These are phyloP conservation scores for Isoetes taiwanensis DNA, from an alignment of 75 land plant genomes.

Conservation along the genomic window DNA sequence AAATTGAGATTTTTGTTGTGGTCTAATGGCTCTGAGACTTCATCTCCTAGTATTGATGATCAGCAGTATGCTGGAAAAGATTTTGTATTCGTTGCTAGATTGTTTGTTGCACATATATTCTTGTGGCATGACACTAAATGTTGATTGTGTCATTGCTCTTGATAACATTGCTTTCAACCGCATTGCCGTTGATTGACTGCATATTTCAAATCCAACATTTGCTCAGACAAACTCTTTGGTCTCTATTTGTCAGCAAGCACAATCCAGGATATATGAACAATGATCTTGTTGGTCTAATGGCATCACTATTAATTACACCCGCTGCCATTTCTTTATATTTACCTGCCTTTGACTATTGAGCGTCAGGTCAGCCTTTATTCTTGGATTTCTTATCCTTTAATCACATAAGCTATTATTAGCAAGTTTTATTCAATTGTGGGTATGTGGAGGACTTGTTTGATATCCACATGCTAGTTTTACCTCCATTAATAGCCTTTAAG, in stretches of 20 bases:
- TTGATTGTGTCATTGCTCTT: slow-evolving; percentile 98
- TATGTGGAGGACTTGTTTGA: no score
- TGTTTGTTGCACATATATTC: no score
- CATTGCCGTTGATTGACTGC: slow-evolving; percentile 96
- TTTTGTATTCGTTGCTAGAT: no score
- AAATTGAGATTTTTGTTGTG: no score
- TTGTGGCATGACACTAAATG: slow-evolving; percentile 93
- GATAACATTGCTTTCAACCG: slow-evolving; percentile 97
- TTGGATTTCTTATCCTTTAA: not conserved
- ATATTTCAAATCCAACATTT: slow-evolving; percentile 87
- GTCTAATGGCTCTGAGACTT: no score
- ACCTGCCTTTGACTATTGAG: slow-evolving; percentile 95
- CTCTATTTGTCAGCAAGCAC: slow-evolving; percentile 99
- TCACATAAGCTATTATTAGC: not conserved
- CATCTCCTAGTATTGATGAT: no score
- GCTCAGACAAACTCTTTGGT: slow-evolving; percentile 97
- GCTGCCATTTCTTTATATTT: slow-evolving; percentile 98
- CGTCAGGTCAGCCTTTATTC: slow-evolving; percentile 52
- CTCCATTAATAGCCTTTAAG: no score
- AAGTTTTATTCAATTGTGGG: not conserved
- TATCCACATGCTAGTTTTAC: no score
- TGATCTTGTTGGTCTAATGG: slow-evolving; percentile 96
- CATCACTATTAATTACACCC: slow-evolving; percentile 94
- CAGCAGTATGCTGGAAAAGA: no score
- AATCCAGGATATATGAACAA: slow-evolving; percentile 99